Percentiles rank a stretch among this genome's conserved stretches.
These are phyloP conservation scores for Cadophora malorum DNA, from an alignment of 2,329 filamentous ascomycete species.

Conservation along the genomic window DNA sequence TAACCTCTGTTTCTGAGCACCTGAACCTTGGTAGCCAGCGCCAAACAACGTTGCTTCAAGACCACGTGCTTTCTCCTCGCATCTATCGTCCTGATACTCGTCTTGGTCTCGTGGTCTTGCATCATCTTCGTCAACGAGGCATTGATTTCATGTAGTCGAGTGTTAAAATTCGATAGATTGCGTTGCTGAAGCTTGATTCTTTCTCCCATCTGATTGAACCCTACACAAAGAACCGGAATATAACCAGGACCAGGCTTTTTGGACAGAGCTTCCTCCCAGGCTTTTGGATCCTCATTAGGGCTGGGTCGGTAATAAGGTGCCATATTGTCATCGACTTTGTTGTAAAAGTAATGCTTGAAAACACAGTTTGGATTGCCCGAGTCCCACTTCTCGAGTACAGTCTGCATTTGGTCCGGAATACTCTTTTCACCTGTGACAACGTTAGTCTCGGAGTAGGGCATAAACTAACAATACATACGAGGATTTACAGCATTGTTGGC, in stretches of 20 bases:
- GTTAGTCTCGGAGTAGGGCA: constrained; percentile 28
- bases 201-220: constrained; percentile 74
- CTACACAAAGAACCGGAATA: constrained; percentile 77
- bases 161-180: constrained; percentile 73
- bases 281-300: constrained; percentile 73
- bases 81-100: constrained; percentile 75
- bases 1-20: constrained; percentile 83
- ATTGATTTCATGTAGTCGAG: constrained; percentile 80
- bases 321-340: constrained; percentile 75
- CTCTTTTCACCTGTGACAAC: constrained; percentile 68
- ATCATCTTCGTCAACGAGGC: constrained; percentile 74
- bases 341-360: constrained; percentile 88
- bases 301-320: constrained; percentile 79
- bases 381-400: constrained; percentile 77
- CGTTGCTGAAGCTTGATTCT: constrained; percentile 75
- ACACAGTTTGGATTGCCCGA: constrained; percentile 70
- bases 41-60: constrained; percentile 74
- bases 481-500: constrained; percentile 40
- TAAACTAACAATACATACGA: constrained; percentile 34
- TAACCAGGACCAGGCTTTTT: constrained; percentile 79
- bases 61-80: constrained; percentile 75
- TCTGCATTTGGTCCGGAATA: constrained; percentile 74
- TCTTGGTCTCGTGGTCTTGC: constrained; percentile 77
- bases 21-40: constrained; percentile 80
- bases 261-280: constrained; percentile 84